Evolutionary conservation across 2,329 filamentous ascomycete species (phyloP).

Genomic region (Fusarium devonianum): DNA sequence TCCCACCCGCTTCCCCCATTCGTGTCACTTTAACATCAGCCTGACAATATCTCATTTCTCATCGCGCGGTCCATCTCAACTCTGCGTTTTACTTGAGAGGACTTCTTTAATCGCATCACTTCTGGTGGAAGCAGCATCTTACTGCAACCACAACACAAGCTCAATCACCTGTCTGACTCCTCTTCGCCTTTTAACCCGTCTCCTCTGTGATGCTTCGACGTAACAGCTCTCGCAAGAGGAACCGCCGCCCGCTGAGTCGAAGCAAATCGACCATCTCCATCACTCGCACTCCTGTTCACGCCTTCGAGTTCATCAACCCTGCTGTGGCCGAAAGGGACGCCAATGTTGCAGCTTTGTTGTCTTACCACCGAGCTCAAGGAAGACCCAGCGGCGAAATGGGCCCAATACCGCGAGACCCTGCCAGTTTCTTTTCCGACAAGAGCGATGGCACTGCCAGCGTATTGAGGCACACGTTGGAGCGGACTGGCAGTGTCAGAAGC

Average conservation of each 20-base stretch:
- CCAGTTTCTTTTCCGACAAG: conserved; percentile 22
- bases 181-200: too few species aligned
- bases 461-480: conserved; percentile 16
- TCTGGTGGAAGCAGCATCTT: too few species aligned
- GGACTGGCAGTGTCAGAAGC: conserved; percentile 22
- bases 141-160: too few species aligned
- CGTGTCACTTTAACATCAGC: too few species aligned
- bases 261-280: conserved; percentile 63
- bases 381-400: conserved; percentile 39
- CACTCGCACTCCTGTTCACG: conserved; percentile 48
- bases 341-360: conserved; percentile 66
- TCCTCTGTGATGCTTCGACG: conserved; percentile 64
- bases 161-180: too few species aligned
- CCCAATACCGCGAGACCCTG: conserved; percentile 36
- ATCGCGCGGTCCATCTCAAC: too few species aligned
- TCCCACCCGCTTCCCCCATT: too few species aligned
- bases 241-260: conserved; percentile 54
- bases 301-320: conserved; percentile 58
- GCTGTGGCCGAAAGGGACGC: conserved; percentile 64
- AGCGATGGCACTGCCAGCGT: conserved; percentile 35
- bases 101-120: too few species aligned
- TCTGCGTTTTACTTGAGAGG: too few species aligned
- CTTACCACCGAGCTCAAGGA: conserved; percentile 62
- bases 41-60: too few species aligned
- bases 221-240: conserved; percentile 54